phyloP scores from a whole-genome alignment of 208 protist species.

The Trypanosoma mega region DNA sequence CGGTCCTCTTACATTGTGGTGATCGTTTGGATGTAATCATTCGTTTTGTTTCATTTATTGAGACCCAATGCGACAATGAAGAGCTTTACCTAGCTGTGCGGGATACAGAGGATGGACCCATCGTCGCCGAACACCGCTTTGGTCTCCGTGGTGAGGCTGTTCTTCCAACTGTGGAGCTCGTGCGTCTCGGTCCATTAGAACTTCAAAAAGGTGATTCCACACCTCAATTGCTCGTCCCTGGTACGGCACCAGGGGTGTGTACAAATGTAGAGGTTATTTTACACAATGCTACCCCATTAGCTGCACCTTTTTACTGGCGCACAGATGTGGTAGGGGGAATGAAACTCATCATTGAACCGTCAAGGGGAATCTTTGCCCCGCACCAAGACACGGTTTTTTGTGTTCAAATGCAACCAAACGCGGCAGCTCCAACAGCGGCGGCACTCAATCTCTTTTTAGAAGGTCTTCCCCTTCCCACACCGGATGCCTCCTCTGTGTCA shows the following conservation, averaged over 20 bases:
- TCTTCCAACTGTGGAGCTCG: constrained; percentile 65
- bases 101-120: constrained; percentile 30
- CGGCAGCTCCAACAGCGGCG: constrained; percentile 32
- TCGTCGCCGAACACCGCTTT: constrained; percentile 61
- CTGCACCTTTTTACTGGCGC: constrained; percentile 65
- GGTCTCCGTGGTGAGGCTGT: constrained; percentile 53
- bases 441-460: constrained; percentile 77
- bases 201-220: constrained; percentile 30
- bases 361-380: constrained; percentile 33
- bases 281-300: constrained; percentile 57
- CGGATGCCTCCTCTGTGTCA: constrained; percentile 1
- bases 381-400: constrained; percentile 29
- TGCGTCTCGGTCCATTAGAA: constrained; percentile 42
- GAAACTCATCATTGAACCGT: constrained; percentile 24
- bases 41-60: constrained; percentile 59
- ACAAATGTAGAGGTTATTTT: constrained; percentile 51
- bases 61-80: constrained; percentile 44
- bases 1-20: constrained; percentile 35
- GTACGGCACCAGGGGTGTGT: constrained; percentile 57
- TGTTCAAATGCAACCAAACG: constrained; percentile 34
- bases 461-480: constrained; percentile 48
- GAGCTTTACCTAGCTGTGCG: constrained; percentile 49
- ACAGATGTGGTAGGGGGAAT: constrained; percentile 13
- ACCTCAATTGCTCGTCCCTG: constrained; percentile 51
- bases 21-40: constrained; percentile 44